These are phyloP conservation scores for Rhytidiadelphus loreus DNA, from an alignment of 225 moss, liverwort and hornwort species.

Conservation along the genomic window DNA sequence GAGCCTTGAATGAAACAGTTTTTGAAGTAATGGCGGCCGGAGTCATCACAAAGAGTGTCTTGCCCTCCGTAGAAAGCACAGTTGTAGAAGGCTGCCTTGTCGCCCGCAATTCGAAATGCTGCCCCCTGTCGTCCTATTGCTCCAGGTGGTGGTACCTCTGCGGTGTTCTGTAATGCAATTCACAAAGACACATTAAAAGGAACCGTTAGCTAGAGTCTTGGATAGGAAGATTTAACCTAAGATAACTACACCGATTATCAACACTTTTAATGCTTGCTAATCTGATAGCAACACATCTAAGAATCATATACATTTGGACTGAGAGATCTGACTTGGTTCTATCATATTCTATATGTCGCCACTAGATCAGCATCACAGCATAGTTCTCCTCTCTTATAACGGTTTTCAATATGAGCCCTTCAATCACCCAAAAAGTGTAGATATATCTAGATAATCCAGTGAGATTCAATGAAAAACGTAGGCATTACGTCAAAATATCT, in stretches of 20 bases:
- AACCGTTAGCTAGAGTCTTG: not conserved
- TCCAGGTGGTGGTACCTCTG: constrained; percentile 37
- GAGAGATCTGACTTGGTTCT: not conserved
- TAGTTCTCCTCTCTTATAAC: not conserved
- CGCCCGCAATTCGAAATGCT: constrained; percentile 52
- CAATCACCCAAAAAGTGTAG: not conserved
- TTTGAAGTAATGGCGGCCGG: constrained; percentile 58
- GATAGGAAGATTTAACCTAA: not conserved
- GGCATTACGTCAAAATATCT: not conserved
- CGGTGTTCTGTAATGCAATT: constrained; percentile 29
- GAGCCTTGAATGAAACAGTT: constrained; percentile 52
- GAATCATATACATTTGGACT: not conserved
- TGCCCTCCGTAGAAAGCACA: constrained; percentile 53
- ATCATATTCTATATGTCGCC: not conserved
- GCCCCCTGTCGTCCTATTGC: constrained; percentile 31
- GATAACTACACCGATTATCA: not conserved
- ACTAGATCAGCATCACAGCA: not conserved
- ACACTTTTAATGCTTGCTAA: too few species aligned
- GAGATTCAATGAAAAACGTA: not conserved
- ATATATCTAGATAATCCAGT: not conserved
- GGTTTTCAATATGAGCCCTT: not conserved
- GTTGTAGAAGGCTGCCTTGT: constrained; percentile 57
- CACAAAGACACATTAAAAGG: not conserved
- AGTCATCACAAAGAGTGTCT: constrained; percentile 55
- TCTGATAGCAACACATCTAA: not conserved